phyloP scores from a whole-genome alignment of 306 rosid genomes.

The Cucurbita pepo region DNA sequence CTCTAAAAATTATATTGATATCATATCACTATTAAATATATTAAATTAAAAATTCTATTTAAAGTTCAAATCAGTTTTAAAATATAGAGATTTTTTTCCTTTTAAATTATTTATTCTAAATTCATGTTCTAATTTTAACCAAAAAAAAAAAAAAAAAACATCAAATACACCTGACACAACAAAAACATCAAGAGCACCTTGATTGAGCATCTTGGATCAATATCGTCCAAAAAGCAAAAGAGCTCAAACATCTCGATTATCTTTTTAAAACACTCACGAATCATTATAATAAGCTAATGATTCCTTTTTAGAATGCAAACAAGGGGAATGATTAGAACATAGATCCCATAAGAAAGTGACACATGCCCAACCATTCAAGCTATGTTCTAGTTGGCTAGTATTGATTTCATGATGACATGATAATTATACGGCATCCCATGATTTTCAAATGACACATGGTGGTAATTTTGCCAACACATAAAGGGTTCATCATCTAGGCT shows the following conservation, averaged over 20 bases:
- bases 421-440: no score
- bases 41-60: no score
- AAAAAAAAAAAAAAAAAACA: constrained; percentile 16
- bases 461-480: no score
- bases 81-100: no score
- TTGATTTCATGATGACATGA: neutral
- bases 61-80: no score
- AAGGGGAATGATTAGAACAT: neutral
- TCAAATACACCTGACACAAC: constrained; percentile 66
- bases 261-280: no score
- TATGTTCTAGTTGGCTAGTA: neutral
- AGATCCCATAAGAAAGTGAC: neutral
- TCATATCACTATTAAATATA: no score
- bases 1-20: no score
- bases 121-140: no score
- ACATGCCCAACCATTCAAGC: neutral
- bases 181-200: neutral
- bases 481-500: no score
- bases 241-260: neutral
- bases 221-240: neutral
- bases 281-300: neutral
- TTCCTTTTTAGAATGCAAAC: neutral
- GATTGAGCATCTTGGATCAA: neutral
- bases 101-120: no score
- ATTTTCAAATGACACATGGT: no score